Conservation (phyloP, 192 early-diverging fungal species). For the Polychytrium aggregatum region DNA sequence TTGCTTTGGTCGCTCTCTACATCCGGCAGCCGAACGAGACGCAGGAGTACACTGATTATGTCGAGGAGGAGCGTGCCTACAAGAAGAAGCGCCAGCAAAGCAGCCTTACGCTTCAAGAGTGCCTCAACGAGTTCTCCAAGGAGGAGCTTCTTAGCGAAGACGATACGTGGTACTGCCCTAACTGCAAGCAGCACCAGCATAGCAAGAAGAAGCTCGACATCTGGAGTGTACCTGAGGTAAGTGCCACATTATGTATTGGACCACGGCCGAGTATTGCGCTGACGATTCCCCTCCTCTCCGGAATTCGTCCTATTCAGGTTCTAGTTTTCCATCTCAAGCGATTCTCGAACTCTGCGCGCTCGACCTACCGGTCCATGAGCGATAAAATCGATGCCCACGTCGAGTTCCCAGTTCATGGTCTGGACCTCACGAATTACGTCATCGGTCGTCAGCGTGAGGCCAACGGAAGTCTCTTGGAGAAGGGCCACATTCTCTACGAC, state of each 20-base stretch:
- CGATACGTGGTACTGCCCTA: slow-evolving; percentile 69
- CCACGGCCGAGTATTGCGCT: too few species aligned
- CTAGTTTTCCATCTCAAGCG: slow-evolving; percentile 76
- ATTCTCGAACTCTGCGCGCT: slow-evolving; percentile 49
- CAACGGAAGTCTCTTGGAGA: too few species aligned
- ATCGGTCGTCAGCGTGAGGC: slow-evolving; percentile 8
- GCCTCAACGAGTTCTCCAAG: slow-evolving; percentile 60
- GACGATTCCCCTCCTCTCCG: too few species aligned
- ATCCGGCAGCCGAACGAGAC: too few species aligned
- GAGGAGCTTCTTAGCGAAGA: slow-evolving; percentile 64
- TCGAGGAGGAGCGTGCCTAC: too few species aligned
- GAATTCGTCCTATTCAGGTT: slow-evolving; percentile 24
- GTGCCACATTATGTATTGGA: neutral
- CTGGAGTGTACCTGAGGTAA: slow-evolving; percentile 61
- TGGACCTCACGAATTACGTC: slow-evolving; percentile 46
- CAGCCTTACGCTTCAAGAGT: slow-evolving; percentile 49
- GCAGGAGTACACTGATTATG: too few species aligned
- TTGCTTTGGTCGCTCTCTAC: too few species aligned
- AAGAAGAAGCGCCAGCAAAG: neutral
- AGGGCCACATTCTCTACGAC: slow-evolving; percentile 41
- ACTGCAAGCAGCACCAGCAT: slow-evolving; percentile 61
- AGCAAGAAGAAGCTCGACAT: slow-evolving; percentile 74
- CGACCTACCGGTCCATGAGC: slow-evolving; percentile 37
- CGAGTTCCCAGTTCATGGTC: slow-evolving; percentile 52
- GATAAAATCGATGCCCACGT: slow-evolving; percentile 62